Evolutionary conservation across 768 basidiomycete genomes (phyloP).

Genomic region (Tulasnella calospora): DNA sequence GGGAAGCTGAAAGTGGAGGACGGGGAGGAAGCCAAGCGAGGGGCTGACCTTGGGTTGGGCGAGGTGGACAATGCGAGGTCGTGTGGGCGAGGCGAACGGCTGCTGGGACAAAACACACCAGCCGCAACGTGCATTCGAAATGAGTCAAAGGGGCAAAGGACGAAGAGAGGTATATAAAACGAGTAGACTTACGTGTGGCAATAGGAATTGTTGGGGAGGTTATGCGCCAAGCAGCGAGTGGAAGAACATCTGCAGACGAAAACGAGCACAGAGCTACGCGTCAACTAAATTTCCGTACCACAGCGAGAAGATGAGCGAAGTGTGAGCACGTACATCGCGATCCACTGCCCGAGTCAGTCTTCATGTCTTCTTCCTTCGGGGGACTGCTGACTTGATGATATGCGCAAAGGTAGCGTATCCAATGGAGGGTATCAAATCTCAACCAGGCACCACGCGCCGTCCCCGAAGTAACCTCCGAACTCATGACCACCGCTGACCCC

Average conservation of each 20-base stretch:
- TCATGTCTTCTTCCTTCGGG: too few relatives aligned
- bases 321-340: too few relatives aligned
- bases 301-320: too few relatives aligned
- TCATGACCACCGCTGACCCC: too few relatives aligned
- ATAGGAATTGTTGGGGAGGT: slow-evolving; percentile 2
- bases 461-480: too few relatives aligned
- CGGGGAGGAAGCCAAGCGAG: slow-evolving; percentile 28
- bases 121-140: slow-evolving; percentile 2
- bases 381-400: too few relatives aligned
- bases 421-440: too few relatives aligned
- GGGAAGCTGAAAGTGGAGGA: slow-evolving; percentile 34
- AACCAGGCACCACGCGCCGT: too few relatives aligned
- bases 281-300: too few relatives aligned
- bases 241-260: slow-evolving; percentile 24
- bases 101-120: slow-evolving; percentile 2
- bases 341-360: too few relatives aligned
- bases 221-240: slow-evolving; percentile 8
- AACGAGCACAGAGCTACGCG: too few relatives aligned
- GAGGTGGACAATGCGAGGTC: slow-evolving; percentile 25
- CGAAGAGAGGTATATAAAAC: neutral
- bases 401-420: too few relatives aligned
- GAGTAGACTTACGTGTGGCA: neutral
- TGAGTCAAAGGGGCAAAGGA: slow-evolving; percentile 27
- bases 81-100: slow-evolving; percentile 17
- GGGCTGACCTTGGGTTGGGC: slow-evolving; percentile 24